Evolutionary conservation across 192 early-diverging fungal genomes (phyloP).

Genomic region (Gryganskiella cystojenkinii): DNA sequence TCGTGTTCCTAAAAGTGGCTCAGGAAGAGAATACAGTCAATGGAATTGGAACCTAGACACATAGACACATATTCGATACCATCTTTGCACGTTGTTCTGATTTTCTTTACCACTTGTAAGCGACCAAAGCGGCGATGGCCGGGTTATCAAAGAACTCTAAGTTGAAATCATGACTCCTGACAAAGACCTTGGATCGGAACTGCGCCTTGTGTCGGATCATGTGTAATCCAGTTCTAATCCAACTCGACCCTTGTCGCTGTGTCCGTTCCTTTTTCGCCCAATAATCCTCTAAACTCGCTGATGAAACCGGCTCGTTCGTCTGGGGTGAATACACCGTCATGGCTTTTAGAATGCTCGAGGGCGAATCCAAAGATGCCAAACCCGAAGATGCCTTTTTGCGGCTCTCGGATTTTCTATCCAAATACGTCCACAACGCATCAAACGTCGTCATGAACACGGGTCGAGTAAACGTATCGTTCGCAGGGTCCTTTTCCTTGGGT

Average conservation of each 20-base stretch:
- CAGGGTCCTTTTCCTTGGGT: background rate
- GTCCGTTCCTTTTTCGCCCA: no score
- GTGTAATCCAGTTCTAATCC: background rate
- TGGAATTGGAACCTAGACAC: background rate
- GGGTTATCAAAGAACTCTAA: slow-evolving; percentile 33
- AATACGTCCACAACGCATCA: slow-evolving; percentile 2
- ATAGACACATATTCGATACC: no score
- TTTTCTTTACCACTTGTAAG: slow-evolving; percentile 23
- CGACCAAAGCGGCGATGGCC: slow-evolving; percentile 24
- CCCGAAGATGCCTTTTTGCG: background rate
- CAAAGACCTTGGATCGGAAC: background rate
- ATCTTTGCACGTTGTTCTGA: background rate
- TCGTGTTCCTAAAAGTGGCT: slow-evolving; percentile 2
- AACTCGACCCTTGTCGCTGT: background rate
- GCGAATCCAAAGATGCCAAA: background rate
- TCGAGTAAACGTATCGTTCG: slow-evolving; percentile 4
- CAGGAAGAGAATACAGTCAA: background rate
- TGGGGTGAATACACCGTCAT: background rate
- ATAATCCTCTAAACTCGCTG: no score
- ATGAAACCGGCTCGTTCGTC: background rate
- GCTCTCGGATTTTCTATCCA: background rate
- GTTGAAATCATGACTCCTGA: slow-evolving; percentile 11
- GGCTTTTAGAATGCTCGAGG: background rate
- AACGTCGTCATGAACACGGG: slow-evolving; percentile 4
- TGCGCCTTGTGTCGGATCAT: slow-evolving; percentile 13